Conservation (phyloP, 2,329 filamentous ascomycete genomes). For the Tolypocladium ophioglossoides region DNA sequence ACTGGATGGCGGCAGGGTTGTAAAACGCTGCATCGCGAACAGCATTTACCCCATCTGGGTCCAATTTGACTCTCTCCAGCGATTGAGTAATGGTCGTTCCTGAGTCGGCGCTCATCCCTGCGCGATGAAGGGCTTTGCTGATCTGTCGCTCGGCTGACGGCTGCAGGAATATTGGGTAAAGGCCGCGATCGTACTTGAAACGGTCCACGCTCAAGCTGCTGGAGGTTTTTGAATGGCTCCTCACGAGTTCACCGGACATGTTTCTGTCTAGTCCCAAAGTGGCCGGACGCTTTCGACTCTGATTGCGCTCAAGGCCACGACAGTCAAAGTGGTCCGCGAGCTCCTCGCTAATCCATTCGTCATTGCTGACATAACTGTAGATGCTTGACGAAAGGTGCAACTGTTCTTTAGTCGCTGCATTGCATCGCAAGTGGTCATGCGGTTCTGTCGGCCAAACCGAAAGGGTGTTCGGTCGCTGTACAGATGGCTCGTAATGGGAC, state of each 20-base stretch:
- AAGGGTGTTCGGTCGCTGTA: not conserved
- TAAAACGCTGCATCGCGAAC: conserved; percentile 19
- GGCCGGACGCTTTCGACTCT: not conserved
- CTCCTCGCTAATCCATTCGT: not conserved
- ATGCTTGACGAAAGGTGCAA: not conserved
- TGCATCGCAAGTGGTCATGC: not conserved
- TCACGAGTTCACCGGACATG: conserved; percentile 1
- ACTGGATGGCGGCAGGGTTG: conserved; percentile 23
- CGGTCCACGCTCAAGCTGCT: conserved; percentile 28
- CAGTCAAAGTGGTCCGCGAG: not conserved
- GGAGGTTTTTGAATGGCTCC: conserved; percentile 18
- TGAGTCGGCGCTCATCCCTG: conserved; percentile 12
- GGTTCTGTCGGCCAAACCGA: not conserved
- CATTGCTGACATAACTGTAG: not conserved
- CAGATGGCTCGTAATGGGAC: no score
- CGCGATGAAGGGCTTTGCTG: conserved; percentile 25
- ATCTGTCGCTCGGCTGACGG: conserved; percentile 31
- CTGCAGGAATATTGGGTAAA: conserved; percentile 26
- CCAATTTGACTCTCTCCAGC: not conserved
- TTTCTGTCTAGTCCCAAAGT: conserved; percentile 1
- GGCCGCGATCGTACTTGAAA: conserved; percentile 33
- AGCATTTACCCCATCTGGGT: not conserved
- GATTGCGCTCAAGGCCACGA: not conserved
- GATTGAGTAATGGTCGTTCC: conserved; percentile 1
- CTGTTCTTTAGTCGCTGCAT: not conserved